These are phyloP conservation scores for Solanum commersonii DNA, from an alignment of 257 asterid species.

Conservation along the genomic window DNA sequence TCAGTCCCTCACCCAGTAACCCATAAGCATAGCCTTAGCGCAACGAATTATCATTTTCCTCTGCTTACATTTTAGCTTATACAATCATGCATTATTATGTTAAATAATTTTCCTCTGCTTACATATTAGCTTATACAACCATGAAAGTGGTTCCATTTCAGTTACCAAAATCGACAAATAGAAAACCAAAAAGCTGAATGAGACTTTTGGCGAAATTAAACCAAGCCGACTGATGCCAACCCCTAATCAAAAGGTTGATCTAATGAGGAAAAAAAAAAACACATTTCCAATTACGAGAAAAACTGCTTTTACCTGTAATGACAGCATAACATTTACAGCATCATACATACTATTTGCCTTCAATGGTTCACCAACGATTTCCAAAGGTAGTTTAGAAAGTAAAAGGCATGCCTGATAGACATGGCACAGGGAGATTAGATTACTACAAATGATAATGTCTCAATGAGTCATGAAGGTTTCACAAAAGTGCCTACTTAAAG, in stretches of 20 bases:
- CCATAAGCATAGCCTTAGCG: not conserved
- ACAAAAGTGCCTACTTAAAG: conserved; percentile 43
- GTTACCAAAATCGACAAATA: not conserved
- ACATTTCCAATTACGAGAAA: not conserved
- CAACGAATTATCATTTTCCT: too few species aligned
- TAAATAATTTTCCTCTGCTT: not conserved
- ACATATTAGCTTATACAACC: not conserved
- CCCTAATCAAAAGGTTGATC: not conserved
- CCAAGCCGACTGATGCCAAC: not conserved
- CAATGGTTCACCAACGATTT: conserved; percentile 61
- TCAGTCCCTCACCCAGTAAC: not conserved
- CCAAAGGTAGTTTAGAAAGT: conserved; percentile 61
- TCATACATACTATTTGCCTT: conserved; percentile 51
- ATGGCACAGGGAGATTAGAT: not conserved
- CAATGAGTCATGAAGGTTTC: not conserved
- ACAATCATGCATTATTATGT: not conserved
- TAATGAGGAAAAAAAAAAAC: not conserved
- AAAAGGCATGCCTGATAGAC: conserved; percentile 47
- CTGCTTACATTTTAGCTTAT: too few species aligned
- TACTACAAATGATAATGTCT: not conserved
- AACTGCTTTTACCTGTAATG: conserved; percentile 59
- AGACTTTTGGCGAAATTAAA: not conserved
- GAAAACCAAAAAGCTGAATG: not conserved
- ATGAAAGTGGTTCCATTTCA: not conserved
- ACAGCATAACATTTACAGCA: conserved; percentile 76